Evolutionary conservation across 371 early-diverging fungal genomes (phyloP), one percentile per base, ranked within the genome.

Genomic region (Dinochytrium kinnereticum): DNA sequence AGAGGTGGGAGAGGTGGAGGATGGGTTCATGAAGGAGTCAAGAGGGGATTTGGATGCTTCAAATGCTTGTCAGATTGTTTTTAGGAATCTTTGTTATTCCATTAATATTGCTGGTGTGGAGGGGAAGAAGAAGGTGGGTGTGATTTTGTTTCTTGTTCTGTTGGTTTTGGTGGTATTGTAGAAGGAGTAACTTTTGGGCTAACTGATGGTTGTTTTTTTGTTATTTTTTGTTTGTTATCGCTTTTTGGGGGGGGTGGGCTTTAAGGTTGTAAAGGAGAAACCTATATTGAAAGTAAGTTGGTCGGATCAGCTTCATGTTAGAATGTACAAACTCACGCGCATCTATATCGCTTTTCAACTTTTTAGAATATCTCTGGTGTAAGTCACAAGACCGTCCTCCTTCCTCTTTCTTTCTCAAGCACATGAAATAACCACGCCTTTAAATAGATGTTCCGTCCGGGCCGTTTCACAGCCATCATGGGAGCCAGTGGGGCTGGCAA

Each of bases 401-500:
- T 44, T 44, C 19, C 19, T 13, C 19, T 26, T 53, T n/a, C 5
- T 53, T 53, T 53, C 10, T 26, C 55, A n/a, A n/a, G n/a, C n/a
- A n/a, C n/a, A n/a, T n/a, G n/a, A n/a, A n/a, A n/a, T n/a, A n/a
- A n/a, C n/a, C n/a, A n/a, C 19, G 19, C 44, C 19, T 44, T 26
- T 13, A 7, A 13, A n/a, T 53, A 53, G 55, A 21, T 15, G n/a
- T 76, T 79, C 33, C 64, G 72, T 31, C 74, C 78, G 2, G 74
- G 82, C 21, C 69, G 74, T n/a, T 57, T 81, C 50, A 73, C 78
- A 0, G 89, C 85, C 50, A 72, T 87, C 31, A 76, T 87, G 79
- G 88, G 88, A 21, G 80, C 81, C 26, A 78, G 78, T 34, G 80
- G 80, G 51, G 94, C 88, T 0, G 91, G 95, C 44, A 95, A 95